Evolutionary conservation across 306 rosid species (phyloP).

Genomic region (Cucurbita ficifolia): DNA sequence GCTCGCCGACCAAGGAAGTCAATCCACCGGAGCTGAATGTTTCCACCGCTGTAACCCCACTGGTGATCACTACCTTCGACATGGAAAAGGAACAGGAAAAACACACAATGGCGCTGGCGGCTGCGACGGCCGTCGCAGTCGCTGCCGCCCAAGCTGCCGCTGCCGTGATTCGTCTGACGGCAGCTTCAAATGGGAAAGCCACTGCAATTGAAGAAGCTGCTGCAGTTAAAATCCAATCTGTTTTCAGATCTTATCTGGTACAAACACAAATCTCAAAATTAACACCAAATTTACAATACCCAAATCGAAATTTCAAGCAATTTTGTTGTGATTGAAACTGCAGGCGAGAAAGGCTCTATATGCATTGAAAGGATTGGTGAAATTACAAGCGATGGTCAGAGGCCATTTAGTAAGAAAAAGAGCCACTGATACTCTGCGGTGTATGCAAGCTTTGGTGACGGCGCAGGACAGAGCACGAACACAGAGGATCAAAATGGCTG

Average conservation of each 20-base stretch:
- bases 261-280: neutral
- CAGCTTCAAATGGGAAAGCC: slow-evolving; percentile 23
- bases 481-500: slow-evolving; percentile 43
- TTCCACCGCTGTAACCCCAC: neutral
- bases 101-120: slow-evolving; percentile 59
- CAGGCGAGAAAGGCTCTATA: slow-evolving; percentile 85
- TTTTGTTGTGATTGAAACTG: neutral
- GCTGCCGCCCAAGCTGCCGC: slow-evolving; percentile 71
- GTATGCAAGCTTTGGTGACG: slow-evolving; percentile 88
- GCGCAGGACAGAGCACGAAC: slow-evolving; percentile 86
- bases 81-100: slow-evolving; percentile 40
- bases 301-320: neutral
- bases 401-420: slow-evolving; percentile 86
- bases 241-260: slow-evolving; percentile 78
- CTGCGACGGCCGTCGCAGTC: slow-evolving; percentile 43
- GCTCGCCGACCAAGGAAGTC: slow-evolving; percentile 52
- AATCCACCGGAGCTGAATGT: slow-evolving; percentile 18
- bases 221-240: slow-evolving; percentile 61
- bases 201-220: slow-evolving; percentile 41
- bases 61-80: slow-evolving; percentile 18
- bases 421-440: slow-evolving; percentile 56
- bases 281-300: neutral
- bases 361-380: slow-evolving; percentile 78
- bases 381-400: slow-evolving; percentile 82
- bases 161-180: slow-evolving; percentile 34